These are phyloP conservation scores for Aspergillus steynii DNA, from an alignment of 495 filamentous ascomycete species.

Conservation along the genomic window DNA sequence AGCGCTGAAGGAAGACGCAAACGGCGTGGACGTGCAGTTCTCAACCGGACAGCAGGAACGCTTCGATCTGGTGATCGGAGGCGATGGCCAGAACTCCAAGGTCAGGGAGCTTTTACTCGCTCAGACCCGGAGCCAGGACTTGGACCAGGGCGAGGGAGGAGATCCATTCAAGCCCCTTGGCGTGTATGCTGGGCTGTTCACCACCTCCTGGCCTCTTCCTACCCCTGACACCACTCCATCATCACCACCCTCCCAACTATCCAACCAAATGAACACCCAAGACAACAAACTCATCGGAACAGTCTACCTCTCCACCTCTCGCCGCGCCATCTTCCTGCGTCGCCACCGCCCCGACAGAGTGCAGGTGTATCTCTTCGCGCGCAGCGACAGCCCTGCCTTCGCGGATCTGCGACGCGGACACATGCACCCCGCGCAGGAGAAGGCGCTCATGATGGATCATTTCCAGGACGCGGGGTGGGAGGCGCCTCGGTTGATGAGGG, in stretches of 20 bases:
- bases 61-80: conserved; percentile 52
- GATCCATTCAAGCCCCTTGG: conserved; percentile 29
- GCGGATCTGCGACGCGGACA: conserved; percentile 23
- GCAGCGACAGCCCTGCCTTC: conserved; percentile 13
- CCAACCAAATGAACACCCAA: too few relatives aligned
- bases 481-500: conserved; percentile 38
- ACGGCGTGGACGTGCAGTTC: conserved; percentile 36
- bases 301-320: too few relatives aligned
- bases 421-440: conserved; percentile 29
- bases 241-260: too few relatives aligned
- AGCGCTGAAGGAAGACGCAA: not conserved
- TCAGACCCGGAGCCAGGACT: not conserved
- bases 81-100: conserved; percentile 48
- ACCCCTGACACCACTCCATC: not conserved
- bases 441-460: conserved; percentile 35
- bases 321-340: conserved; percentile 33
- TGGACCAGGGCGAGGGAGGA: not conserved
- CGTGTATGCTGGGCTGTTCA: conserved; percentile 40
- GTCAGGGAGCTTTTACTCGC: conserved; percentile 39
- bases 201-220: conserved; percentile 28
- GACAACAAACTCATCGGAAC: too few relatives aligned
- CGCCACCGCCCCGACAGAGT: conserved; percentile 33
- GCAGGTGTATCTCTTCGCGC: conserved; percentile 41
- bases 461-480: conserved; percentile 50
- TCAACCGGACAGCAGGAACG: conserved; percentile 28